These are phyloP conservation scores for Colletotrichum echinochloae DNA, from an alignment of 2,329 filamentous ascomycete species.

Conservation along the genomic window DNA sequence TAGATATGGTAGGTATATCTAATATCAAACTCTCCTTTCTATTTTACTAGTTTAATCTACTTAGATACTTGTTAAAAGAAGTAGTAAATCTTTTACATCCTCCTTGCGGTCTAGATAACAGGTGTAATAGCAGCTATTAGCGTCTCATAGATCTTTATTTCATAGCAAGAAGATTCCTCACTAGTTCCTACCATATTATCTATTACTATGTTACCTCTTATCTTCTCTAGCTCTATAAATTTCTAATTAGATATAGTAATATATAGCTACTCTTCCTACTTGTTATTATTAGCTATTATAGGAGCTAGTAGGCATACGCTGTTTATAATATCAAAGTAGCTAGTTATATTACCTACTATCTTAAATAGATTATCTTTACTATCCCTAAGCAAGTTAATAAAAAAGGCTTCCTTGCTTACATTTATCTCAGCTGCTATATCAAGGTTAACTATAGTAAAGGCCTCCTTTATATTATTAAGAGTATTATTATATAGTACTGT, in stretches of 20 bases:
- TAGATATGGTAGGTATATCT: no score
- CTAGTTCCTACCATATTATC: background rate
- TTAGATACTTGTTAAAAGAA: conserved; percentile 17
- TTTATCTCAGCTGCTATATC: background rate
- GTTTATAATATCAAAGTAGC: background rate
- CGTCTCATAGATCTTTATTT: background rate
- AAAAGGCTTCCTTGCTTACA: background rate
- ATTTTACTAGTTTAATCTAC: no score
- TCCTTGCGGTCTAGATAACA: background rate
- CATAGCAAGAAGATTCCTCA: background rate
- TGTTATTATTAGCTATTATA: background rate
- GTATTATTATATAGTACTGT: background rate
- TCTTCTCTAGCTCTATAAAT: background rate
- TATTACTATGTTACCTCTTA: background rate
- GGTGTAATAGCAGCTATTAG: background rate
- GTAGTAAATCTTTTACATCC: background rate
- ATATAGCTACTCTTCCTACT: background rate
- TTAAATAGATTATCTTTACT: conserved; percentile 4
- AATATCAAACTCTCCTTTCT: no score
- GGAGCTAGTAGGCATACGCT: background rate
- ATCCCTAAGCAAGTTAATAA: conserved; percentile 6
- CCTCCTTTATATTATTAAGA: background rate
- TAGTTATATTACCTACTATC: background rate
- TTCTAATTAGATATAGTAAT: background rate
- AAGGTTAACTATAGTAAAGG: background rate